Conservation (phyloP, 192 early-diverging fungal species). For the Mortierella claussenii region DNA sequence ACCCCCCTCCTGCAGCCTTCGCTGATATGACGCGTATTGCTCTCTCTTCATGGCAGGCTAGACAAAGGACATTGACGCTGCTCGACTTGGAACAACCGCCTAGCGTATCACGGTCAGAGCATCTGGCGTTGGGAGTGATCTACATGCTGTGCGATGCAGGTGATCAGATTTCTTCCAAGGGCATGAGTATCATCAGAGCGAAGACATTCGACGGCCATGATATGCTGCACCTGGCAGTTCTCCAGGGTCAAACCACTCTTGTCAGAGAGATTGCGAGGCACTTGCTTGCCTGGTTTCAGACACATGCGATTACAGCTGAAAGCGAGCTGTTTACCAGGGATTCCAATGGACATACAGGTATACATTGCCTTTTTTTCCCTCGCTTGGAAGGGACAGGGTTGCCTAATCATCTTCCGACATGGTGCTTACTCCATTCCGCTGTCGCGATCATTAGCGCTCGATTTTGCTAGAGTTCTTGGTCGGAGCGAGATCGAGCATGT, state of each 20-base stretch:
- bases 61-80: slow-evolving; percentile 23
- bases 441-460: slow-evolving; percentile 8
- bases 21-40: no score
- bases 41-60: no score
- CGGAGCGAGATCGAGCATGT: slow-evolving; percentile 26
- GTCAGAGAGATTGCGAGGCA: slow-evolving; percentile 43
- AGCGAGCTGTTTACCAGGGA: slow-evolving; percentile 16
- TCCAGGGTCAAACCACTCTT: slow-evolving; percentile 28
- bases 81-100: slow-evolving; percentile 27
- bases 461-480: slow-evolving; percentile 27
- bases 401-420: no score
- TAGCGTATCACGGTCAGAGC: slow-evolving; percentile 31
- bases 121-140: slow-evolving; percentile 41
- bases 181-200: slow-evolving; percentile 9
- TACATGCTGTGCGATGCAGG: slow-evolving; percentile 40
- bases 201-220: slow-evolving; percentile 25
- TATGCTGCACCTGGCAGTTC: slow-evolving; percentile 32
- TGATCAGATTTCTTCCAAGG: slow-evolving; percentile 12
- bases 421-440: neutral
- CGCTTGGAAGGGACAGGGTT: no score
- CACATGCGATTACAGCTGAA: neutral
- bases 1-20: neutral
- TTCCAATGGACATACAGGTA: slow-evolving; percentile 31
- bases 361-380: no score
- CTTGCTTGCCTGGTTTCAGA: slow-evolving; percentile 9